Conservation (phyloP, 306 rosid species). For the Glycyrrhiza uralensis region DNA sequence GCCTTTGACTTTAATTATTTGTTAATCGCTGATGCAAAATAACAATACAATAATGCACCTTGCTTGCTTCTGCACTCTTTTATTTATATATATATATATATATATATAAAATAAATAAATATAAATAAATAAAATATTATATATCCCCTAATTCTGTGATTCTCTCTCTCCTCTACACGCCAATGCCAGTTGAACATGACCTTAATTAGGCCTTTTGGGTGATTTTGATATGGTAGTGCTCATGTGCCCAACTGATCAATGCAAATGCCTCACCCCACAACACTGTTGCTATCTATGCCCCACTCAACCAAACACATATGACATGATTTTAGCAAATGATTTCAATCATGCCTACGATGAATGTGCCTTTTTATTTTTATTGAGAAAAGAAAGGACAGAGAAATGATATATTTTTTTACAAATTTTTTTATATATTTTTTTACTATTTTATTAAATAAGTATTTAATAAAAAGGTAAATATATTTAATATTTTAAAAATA, state of each 20-base stretch:
- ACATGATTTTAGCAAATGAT: constrained; percentile 24
- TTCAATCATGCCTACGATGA: constrained; percentile 32
- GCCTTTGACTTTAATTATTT: constrained; percentile 32
- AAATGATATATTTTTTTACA: too few relatives aligned
- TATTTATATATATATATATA: constrained; percentile 14
- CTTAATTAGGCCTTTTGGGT: constrained; percentile 22
- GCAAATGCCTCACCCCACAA: neutral
- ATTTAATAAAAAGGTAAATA: too few relatives aligned
- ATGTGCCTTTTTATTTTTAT: constrained; percentile 1
- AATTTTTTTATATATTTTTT: too few relatives aligned
- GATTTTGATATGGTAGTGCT: constrained; percentile 26
- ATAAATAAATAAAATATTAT: too few relatives aligned
- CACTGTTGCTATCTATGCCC: too few relatives aligned
- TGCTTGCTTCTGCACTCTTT: neutral
- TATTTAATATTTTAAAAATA: too few relatives aligned
- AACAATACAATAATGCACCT: constrained; percentile 29
- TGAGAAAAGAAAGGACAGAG: too few relatives aligned
- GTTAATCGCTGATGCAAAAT: constrained; percentile 23
- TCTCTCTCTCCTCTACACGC: constrained; percentile 27
- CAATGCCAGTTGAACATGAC: constrained; percentile 30
- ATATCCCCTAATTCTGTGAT: neutral
- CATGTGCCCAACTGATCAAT: constrained; percentile 28
- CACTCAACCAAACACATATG: constrained; percentile 14
- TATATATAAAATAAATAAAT: too few relatives aligned
- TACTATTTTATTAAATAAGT: too few relatives aligned